Evolutionary conservation across 805 yeast species (phyloP).

Genomic region (Hanseniaspora valbyensis): DNA sequence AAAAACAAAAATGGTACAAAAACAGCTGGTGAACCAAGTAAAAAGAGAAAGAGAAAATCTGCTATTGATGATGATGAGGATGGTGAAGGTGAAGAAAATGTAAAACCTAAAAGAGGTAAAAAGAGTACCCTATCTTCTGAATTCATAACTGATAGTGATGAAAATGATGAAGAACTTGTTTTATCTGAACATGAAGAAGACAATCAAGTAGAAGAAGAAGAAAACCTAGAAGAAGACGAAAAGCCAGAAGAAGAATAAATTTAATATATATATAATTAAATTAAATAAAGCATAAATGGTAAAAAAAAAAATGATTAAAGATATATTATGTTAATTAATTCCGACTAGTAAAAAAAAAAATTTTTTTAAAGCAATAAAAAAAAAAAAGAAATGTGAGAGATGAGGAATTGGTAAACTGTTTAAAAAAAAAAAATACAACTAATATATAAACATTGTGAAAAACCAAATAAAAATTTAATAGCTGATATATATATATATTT

Average conservation of each 20-base stretch:
- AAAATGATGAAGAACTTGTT: conserved; percentile 16
- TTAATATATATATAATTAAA: conserved; percentile 22
- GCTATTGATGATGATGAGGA: conserved; percentile 36
- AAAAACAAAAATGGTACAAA: conserved; percentile 25
- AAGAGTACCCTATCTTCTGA: conserved; percentile 30
- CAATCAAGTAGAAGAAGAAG: conserved; percentile 17
- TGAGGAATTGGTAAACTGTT: too few relatives aligned
- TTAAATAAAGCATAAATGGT: too few relatives aligned
- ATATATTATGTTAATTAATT: too few relatives aligned
- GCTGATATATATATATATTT: too few relatives aligned
- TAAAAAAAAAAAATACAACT: too few relatives aligned
- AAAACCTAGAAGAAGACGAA: conserved; percentile 19
- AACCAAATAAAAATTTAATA: too few relatives aligned
- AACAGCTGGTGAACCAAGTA: conserved; percentile 20
- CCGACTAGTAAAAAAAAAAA: too few relatives aligned
- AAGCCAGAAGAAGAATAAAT: conserved; percentile 20
- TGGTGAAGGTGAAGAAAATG: conserved; percentile 27
- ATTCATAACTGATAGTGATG: conserved; percentile 37
- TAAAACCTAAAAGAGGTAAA: conserved; percentile 24
- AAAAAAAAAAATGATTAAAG: too few relatives aligned
- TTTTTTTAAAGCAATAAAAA: too few relatives aligned
- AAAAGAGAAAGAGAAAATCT: conserved; percentile 32
- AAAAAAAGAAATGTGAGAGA: too few relatives aligned
- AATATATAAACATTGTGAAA: too few relatives aligned
- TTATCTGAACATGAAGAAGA: conserved; percentile 18